Evolutionary conservation across 2,329 filamentous ascomycete genomes (phyloP).

Genomic region (Ophiostoma perfectum): DNA sequence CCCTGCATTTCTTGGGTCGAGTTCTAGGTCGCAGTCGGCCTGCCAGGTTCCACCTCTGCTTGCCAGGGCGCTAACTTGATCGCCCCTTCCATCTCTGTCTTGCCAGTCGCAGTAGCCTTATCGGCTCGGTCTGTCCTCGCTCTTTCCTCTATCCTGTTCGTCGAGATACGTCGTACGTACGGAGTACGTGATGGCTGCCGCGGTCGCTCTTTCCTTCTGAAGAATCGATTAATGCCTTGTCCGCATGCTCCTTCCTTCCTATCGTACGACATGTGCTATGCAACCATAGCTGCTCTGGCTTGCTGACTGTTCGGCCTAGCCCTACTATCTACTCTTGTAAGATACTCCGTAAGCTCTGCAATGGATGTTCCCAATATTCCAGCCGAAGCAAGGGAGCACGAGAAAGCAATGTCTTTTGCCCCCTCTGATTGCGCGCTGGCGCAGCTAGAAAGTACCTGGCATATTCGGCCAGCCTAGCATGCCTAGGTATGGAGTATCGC

Average conservation of each 20-base stretch:
- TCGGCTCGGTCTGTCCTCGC: not conserved
- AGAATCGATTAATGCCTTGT: no score
- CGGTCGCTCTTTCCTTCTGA: no score
- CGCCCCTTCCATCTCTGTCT: slow-evolving; percentile 11
- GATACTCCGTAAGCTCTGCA: not conserved
- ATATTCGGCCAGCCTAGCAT: not conserved
- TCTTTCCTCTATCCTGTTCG: not conserved
- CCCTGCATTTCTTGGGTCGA: slow-evolving; percentile 22
- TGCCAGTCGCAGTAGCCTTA: slow-evolving; percentile 15
- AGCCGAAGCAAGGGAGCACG: slow-evolving; percentile 9
- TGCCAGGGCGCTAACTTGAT: slow-evolving; percentile 19
- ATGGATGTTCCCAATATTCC: not conserved
- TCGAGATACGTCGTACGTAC: no score
- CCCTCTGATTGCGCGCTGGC: not conserved
- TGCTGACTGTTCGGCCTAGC: no score
- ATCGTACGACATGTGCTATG: no score
- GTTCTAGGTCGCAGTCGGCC: slow-evolving; percentile 20
- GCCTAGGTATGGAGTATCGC: not conserved
- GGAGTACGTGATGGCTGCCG: no score
- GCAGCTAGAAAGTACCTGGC: slow-evolving; percentile 1
- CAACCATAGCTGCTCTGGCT: no score
- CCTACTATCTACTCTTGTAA: no score
- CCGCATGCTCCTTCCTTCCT: no score
- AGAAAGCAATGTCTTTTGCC: not conserved
- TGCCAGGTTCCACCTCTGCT: slow-evolving; percentile 14